These are phyloP conservation scores for Candida pseudoglaebosa DNA, from an alignment of 805 yeast genomes.

Conservation along the genomic window DNA sequence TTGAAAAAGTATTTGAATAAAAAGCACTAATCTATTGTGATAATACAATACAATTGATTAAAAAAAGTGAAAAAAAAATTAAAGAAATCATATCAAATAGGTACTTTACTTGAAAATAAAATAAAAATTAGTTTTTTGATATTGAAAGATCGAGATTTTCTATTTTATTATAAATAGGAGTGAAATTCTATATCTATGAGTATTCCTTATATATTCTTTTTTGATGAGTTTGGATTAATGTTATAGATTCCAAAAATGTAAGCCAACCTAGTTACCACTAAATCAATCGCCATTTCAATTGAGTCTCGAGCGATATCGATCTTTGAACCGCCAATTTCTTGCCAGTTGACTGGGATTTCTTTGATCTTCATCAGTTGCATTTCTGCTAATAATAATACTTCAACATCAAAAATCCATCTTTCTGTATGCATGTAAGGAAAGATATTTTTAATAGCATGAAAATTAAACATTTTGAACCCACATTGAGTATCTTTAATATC, in stretches of 20 bases:
- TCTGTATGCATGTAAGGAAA: slow-evolving; percentile 94
- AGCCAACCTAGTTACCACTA: slow-evolving; percentile 86
- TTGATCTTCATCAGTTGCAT: slow-evolving; percentile 60
- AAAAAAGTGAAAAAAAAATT: too few relatives aligned
- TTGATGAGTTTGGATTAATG: slow-evolving; percentile 18
- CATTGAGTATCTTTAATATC: slow-evolving; percentile 92
- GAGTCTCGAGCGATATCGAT: slow-evolving; percentile 89
- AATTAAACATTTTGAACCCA: slow-evolving; percentile 90
- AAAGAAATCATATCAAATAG: too few relatives aligned
- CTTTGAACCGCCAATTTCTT: slow-evolving; percentile 93
- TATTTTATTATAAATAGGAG: too few relatives aligned
- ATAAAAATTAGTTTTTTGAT: too few relatives aligned
- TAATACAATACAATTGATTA: too few relatives aligned
- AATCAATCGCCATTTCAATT: slow-evolving; percentile 88
- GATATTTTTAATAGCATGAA: slow-evolving; percentile 56
- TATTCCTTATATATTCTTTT: not conserved
- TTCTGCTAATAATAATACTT: slow-evolving; percentile 75
- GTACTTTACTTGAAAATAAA: too few relatives aligned
- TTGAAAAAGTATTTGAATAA: too few relatives aligned
- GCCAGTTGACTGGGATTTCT: slow-evolving; percentile 93
- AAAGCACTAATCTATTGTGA: too few relatives aligned
- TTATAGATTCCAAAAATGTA: slow-evolving; percentile 80
- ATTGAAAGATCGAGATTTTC: too few relatives aligned
- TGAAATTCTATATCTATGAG: too few relatives aligned
- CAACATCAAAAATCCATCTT: slow-evolving; percentile 98